Evolutionary conservation across 2,329 filamentous ascomycete species (phyloP).

Genomic region (Fusarium clavum): DNA sequence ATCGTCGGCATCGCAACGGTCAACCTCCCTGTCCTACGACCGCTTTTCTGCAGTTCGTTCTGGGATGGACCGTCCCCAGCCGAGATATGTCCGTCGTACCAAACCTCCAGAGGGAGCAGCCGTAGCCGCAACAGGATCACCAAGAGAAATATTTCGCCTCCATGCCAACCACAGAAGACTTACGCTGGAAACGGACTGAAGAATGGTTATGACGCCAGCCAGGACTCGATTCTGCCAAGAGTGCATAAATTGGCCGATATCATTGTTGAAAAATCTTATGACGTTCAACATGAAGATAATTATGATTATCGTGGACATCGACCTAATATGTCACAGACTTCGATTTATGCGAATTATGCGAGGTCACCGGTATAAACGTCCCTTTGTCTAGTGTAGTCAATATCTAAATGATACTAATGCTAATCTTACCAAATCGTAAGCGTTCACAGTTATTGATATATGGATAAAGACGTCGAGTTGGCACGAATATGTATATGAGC

Average conservation of each 20-base stretch:
- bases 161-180: not conserved
- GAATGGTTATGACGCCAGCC: not conserved
- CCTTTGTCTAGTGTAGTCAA: not conserved
- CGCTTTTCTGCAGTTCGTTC: slow-evolving; percentile 27
- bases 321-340: not conserved
- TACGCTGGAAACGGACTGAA: slow-evolving; percentile 2
- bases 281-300: not conserved
- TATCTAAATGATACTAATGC: not conserved
- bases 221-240: slow-evolving; percentile 32
- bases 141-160: not conserved
- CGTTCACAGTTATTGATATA: too few species aligned
- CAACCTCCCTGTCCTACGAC: slow-evolving; percentile 42
- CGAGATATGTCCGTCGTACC: not conserved
- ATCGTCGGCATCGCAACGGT: slow-evolving; percentile 55
- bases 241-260: slow-evolving; percentile 7
- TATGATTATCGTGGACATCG: not conserved
- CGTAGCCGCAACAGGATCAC: not conserved
- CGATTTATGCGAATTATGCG: not conserved
- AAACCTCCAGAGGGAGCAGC: slow-evolving; percentile 3
- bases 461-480: too few species aligned
- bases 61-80: not conserved
- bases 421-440: not conserved
- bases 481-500: too few species aligned
- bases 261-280: slow-evolving; percentile 16
- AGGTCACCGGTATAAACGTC: not conserved